Conservation (phyloP, 345 rosid species). For the Fremontodendron californicum region DNA sequence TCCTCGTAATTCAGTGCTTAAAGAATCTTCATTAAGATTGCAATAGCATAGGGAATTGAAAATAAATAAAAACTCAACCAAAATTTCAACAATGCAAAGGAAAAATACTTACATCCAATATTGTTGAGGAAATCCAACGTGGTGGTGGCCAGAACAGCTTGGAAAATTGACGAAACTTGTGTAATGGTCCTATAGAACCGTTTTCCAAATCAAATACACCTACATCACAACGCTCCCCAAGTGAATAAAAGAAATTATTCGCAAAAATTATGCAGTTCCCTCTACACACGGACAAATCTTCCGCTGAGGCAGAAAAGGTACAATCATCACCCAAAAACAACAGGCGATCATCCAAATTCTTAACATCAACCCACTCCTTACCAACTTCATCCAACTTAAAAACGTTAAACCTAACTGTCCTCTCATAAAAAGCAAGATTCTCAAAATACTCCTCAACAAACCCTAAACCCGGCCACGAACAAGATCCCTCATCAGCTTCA, state of each 20-base stretch:
- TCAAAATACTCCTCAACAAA: constrained; percentile 30
- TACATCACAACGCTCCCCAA: constrained; percentile 41
- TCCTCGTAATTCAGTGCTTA: background rate
- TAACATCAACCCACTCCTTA: constrained; percentile 54
- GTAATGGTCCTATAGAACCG: constrained; percentile 51
- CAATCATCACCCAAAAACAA: constrained; percentile 87
- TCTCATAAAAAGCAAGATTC: constrained; percentile 46
- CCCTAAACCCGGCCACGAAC: constrained; percentile 10
- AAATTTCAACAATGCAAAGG: background rate
- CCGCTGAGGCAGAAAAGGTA: constrained; percentile 54
- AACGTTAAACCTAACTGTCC: constrained; percentile 70
- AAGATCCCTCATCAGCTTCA: constrained; percentile 38
- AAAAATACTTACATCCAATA: constrained; percentile 44
- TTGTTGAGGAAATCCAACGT: constrained; percentile 45
- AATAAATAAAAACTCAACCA: background rate
- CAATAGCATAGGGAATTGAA: background rate
- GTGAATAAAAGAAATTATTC: constrained; percentile 43
- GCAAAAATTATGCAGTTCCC: constrained; percentile 65
- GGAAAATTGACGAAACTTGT: constrained; percentile 39
- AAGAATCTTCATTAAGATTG: background rate
- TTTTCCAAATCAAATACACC: constrained; percentile 66
- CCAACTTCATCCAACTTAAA: constrained; percentile 44
- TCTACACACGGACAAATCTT: constrained; percentile 39
- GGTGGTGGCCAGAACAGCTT: constrained; percentile 93
- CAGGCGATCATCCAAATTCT: constrained; percentile 47